Base-by-base conservation (phyloP, 371 early-diverging fungal genomes). In the Mucor mucedo region DNA sequence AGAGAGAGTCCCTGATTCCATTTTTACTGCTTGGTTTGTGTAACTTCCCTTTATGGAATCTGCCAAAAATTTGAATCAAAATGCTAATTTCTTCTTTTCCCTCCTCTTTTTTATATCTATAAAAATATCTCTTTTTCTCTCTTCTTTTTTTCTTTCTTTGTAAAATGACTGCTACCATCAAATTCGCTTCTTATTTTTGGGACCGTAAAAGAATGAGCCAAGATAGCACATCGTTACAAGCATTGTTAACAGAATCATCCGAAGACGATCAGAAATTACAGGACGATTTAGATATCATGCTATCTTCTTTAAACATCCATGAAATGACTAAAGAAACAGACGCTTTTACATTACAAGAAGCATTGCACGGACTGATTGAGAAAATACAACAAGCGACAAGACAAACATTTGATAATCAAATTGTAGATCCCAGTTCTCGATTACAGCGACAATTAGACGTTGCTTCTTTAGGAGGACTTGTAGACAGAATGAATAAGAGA, bases 341-440 rank as follows among this genome's bases (percentile, higher is more conserved):
- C 29, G 42, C 28, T 30, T 40, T 47, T 47, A 21, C 58, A 16
- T 16, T 58, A 42, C 47, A 55, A 21, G 62, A 62, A 11, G 55
- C 48, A 27, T 32, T 62, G 4, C 47, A 62, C 8, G 55, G 55
- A 2, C 30, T 62, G 2, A 58, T 65, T 7, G 52, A 59, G n/a
- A 53, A 65, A 54, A 65, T 65, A 10, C 58, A 65, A 11, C 41
- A 53, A n/a, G 65, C 72, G 13, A 55, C 75, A 8, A 54, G 63
- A 5, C 61, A 63, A 14, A 55, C 75, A 3, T 50, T 75, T 2
- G 71, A 75, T 39, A 63, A 68, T 28, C 75, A 75, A 48, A 55
- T 68, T n/a, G 71, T 63, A 0, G 32, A 41, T 3, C 40, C 71
- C 45, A 66, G 41, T 16, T 35, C 55, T 4, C 33, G 54, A 54